Evolutionary conservation across 2,329 filamentous ascomycete species (phyloP), one percentile per base, ranked within the genome.

Genomic region (Curvularia sp.): DNA sequence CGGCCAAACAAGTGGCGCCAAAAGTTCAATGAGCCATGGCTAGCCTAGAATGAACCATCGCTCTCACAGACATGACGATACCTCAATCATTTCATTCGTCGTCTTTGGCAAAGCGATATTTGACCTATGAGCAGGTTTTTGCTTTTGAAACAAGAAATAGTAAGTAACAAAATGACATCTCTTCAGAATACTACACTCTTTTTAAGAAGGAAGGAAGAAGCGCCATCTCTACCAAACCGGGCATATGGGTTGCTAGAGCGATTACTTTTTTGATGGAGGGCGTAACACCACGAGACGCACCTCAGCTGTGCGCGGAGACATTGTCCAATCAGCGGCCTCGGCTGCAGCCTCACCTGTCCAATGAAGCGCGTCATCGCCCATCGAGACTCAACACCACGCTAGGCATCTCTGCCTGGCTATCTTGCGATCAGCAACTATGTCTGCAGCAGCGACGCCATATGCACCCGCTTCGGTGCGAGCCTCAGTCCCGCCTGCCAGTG

Each of bases 381-480:
- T 43, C 54, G 45, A 21, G 57, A 42, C 62, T 65, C 65, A 65
- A 67, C 69, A 66, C 64, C 65, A 65, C 61, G 59, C 59, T 53
- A 59, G 55, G 53, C 46, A 28, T 47, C 42, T 43, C 45, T 21
- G 49, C 48, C 42, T 23, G 53, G 49, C 51, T 53, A 38, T 51
- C 52, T 49, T 36, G 46, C 41, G 30, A 53, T 25, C 51, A 53
- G 23, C 54, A 64, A 65, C 48, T 65, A 76, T 76, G 74, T 77
- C 74, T 28, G 68, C 49, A 42, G 69, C 73, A 27, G 65, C 71
- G 23, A 75, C 74, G 46, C 74, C 74, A 59, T 71, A 71, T 61
- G 71, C 68, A 25, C 57, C 73, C 41, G 53, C 66, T 42, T 76
- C 74, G 36, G 68, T 68, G 27, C 64, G 66, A n/a, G 67, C 74